These are phyloP conservation scores for Acanthamoeba royreba DNA, from an alignment of 208 protist species.

Conservation along the genomic window DNA sequence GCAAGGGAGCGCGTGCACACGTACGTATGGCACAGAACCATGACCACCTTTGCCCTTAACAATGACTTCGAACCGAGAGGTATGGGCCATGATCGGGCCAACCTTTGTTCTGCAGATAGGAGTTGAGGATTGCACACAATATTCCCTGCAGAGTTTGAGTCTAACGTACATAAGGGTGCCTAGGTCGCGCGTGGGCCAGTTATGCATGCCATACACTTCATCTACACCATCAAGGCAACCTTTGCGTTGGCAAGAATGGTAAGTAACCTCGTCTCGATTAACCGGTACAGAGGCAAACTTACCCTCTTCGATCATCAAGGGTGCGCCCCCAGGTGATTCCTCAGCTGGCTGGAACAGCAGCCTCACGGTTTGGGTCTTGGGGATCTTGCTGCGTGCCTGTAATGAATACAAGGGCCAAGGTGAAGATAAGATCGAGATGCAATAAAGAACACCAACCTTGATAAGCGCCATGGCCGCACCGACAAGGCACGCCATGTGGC, in stretches of 20 bases:
- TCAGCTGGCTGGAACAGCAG: constrained; percentile 68
- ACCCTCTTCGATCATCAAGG: constrained; percentile 64
- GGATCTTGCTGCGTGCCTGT: constrained; percentile 22
- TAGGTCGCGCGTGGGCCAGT: constrained; percentile 52
- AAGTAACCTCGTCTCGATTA: neutral
- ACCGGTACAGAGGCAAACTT: neutral
- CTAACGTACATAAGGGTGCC: constrained; percentile 15
- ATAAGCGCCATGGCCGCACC: neutral
- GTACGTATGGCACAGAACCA: constrained; percentile 55
- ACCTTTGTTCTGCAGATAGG: constrained; percentile 43
- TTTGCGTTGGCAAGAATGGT: too few species aligned
- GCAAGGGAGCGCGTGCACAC: neutral
- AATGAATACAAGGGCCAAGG: neutral
- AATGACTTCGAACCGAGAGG: constrained; percentile 40
- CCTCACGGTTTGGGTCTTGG: constrained; percentile 29
- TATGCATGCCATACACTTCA: constrained; percentile 68
- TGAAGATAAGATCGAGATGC: neutral
- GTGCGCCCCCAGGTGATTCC: constrained; percentile 56
- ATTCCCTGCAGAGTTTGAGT: too few species aligned
- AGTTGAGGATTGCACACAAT: too few species aligned
- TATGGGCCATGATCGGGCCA: constrained; percentile 62
- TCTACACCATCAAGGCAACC: constrained; percentile 57
- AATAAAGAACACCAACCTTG: neutral
- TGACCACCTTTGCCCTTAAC: constrained; percentile 59
- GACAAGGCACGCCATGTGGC: constrained; percentile 63